Evolutionary conservation across 2,329 filamentous ascomycete species (phyloP).

Genomic region (Myriosclerotinia curreyana): DNA sequence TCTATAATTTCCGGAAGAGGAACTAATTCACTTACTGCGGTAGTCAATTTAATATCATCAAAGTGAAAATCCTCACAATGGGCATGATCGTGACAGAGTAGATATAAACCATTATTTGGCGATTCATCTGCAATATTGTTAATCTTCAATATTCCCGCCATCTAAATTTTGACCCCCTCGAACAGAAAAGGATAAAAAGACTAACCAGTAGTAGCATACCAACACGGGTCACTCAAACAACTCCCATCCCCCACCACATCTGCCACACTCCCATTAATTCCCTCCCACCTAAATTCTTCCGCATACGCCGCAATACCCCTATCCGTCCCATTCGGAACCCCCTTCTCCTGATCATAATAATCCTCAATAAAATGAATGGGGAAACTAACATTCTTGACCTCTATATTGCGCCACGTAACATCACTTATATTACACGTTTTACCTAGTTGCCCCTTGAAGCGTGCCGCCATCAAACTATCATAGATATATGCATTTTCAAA

Average conservation of each 20-base stretch:
- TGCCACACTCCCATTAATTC: neutral
- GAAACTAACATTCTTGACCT: slow-evolving; percentile 13
- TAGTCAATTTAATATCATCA: neutral
- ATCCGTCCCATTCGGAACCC: neutral
- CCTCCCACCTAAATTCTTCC: slow-evolving; percentile 2
- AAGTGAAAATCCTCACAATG: slow-evolving; percentile 20
- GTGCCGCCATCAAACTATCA: slow-evolving; percentile 15
- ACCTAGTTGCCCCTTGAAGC: slow-evolving; percentile 6
- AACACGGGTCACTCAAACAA: slow-evolving; percentile 8
- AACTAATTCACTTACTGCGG: neutral
- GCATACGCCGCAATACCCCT: slow-evolving; percentile 2
- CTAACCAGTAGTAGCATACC: slow-evolving; percentile 18
- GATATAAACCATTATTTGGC: slow-evolving; percentile 8
- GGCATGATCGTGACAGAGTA: slow-evolving; percentile 10
- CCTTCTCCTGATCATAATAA: slow-evolving; percentile 18
- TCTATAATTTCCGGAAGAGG: rapidly evolving
- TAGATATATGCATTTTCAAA: slow-evolving; percentile 17
- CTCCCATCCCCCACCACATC: slow-evolving; percentile 9
- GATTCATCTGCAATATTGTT: neutral
- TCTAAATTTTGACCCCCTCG: neutral
- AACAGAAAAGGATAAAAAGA: neutral
- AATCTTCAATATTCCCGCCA: neutral
- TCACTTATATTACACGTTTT: slow-evolving; percentile 2
- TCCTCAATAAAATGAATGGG: slow-evolving; percentile 18
- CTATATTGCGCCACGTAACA: slow-evolving; percentile 16